Base-by-base conservation (phyloP, 106 monocot species). In the Dendrobium catenatum region DNA sequence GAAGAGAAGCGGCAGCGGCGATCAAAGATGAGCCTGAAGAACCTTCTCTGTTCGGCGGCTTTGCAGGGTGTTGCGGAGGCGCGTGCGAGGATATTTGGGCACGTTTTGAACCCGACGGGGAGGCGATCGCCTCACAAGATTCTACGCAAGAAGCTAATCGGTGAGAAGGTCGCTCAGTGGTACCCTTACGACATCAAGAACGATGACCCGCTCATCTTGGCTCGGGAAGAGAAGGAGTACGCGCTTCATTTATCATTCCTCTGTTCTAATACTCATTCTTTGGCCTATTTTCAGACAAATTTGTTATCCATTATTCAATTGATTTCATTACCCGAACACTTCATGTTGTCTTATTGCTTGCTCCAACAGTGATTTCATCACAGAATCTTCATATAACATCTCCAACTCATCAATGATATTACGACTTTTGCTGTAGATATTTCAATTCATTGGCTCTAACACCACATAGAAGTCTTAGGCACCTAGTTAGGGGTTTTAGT, bases 161-260 rank as follows among this genome's bases (percentile, higher is more conserved):
- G 93, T 22, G 89, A 92, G 0, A 83, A 94, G 82, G 86, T 96
- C 4, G 94, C 92, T 1, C 82, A 88, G 72, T 95, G 92, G 92
- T 96, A 96, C 54, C 96, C 96, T 51, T 85, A 94, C 82, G 96
- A 96, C 78, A 86, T 92, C 92, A 96, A 90, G 86, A 83, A 89
- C 48, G 94, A 94, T 31, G 94, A 97, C 72, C 96, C 94, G 49
- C 82, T 82, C 68, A 82, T 92, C 82, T 27, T 89, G 67, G 85
- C 84, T 18, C 92, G 92, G 54, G 90, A 90, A 54, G 94, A 97
- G 78, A 92, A 88, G 68, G 89, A 90, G 96, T 97, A 92, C 47
- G 85, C 5, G 26, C 13, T 68, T 68, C 31, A 0, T 68, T 20
- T 68, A 61, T 0, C 68, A 31, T 3, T 11, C 3, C 33, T 54